Conservation (phyloP, 768 basidiomycete genomes). For the Dictyophora rubrovolvata region DNA sequence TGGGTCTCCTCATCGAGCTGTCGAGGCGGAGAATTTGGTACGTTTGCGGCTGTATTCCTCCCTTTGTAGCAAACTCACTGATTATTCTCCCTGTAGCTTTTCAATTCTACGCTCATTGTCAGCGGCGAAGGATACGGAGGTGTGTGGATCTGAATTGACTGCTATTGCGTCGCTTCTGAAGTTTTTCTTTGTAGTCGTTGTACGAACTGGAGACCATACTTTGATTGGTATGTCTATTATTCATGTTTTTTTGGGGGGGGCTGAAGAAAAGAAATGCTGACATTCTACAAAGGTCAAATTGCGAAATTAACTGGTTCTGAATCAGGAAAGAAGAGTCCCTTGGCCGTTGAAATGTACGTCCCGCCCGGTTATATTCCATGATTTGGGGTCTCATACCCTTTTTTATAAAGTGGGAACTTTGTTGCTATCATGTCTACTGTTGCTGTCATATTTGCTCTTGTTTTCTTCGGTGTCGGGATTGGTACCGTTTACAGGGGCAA, state of each 20-base stretch:
- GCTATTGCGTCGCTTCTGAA: not conserved
- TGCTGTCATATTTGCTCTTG: conserved; percentile 49
- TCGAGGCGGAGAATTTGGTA: conserved; percentile 60
- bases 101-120: conserved; percentile 59
- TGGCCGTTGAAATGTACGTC: conserved; percentile 54
- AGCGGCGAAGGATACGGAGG: conserved; percentile 67
- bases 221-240: conserved; percentile 39
- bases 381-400: not conserved
- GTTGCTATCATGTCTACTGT: conserved; percentile 53
- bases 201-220: conserved; percentile 56
- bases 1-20: conserved; percentile 38
- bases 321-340: conserved; percentile 52
- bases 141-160: conserved; percentile 21
- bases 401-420: conserved; percentile 38
- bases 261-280: conserved; percentile 1
- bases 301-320: conserved; percentile 57
- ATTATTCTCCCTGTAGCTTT: conserved; percentile 32
- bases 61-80: no score
- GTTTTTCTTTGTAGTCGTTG: conserved; percentile 37
- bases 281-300: conserved; percentile 42
- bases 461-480: conserved; percentile 59
- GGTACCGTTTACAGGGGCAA: conserved; percentile 57
- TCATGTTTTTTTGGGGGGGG: not conserved
- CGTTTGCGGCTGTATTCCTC: not conserved
- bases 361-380: not conserved